Conservation (phyloP, 768 basidiomycete genomes). For the Neoboletus magnificus region DNA sequence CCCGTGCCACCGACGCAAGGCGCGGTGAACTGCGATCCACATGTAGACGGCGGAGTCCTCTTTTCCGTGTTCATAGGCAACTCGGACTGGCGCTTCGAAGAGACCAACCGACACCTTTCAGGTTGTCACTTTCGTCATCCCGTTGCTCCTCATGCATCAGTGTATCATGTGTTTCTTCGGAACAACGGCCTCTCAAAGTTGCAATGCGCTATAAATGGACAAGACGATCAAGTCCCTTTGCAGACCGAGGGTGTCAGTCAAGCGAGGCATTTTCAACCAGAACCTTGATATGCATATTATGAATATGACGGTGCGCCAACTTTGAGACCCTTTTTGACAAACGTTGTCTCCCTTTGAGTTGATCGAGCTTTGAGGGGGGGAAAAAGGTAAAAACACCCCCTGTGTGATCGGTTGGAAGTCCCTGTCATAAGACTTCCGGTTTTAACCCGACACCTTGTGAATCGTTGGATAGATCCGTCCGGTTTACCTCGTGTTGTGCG, state of each 20-base stretch:
- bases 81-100: not conserved
- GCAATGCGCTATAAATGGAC: not conserved
- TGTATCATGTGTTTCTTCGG: not conserved
- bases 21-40: conserved; percentile 1
- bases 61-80: not conserved
- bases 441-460: not conserved
- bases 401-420: not conserved
- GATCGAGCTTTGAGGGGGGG: not conserved
- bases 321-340: not conserved
- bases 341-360: not conserved
- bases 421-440: not conserved
- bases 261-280: not conserved
- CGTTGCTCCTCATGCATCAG: not conserved
- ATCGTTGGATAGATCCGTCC: conserved; percentile 15
- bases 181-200: not conserved
- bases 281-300: not conserved
- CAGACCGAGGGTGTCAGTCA: too few relatives aligned
- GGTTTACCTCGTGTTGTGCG: conserved; percentile 5
- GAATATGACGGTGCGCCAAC: not conserved
- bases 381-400: not conserved
- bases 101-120: not conserved
- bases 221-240: not conserved
- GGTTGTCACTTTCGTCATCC: not conserved
- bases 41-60: not conserved
- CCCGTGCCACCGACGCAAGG: conserved; percentile 1